Base-by-base conservation (phyloP, 2,329 filamentous ascomycete genomes). In the Talaromyces sp. region DNA sequence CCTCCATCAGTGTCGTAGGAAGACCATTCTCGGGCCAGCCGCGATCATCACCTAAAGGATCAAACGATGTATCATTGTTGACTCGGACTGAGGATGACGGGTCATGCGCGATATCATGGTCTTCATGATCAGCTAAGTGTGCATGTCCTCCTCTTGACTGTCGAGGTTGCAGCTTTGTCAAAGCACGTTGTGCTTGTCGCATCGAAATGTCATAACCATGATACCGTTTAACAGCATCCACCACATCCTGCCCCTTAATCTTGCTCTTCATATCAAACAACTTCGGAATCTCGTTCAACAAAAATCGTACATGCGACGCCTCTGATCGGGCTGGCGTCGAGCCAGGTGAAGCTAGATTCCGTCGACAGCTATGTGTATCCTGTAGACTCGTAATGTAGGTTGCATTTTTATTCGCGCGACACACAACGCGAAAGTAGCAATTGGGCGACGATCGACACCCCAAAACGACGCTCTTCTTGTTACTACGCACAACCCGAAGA, bases 401-500 rank as follows among this genome's bases (percentile, higher is more conserved):
- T 64, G 74, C 69, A 65, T 76, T 76, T 66, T 78, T 78, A 69
- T 78, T 78, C 37, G 75, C 73, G 58, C 76, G 76, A 67, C 76
- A 78, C 62, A 79, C 76, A 41, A 77, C 77, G 16, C 77, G 77
- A 66, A 78, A 79, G 63, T 70, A 75, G 68, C 76, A 78, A 71
- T 74, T 77, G 67, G 70, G 65, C 35, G 74, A 75, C 7, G 76
- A 78, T 52, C 76, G 75, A 68, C 76, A 79, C 37, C 76, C 75
- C 61, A 79, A 72, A n/a, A 78, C 75, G 59, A 78, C 76, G 52
- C 75, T 78, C 61, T 79, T 78, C 66, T 76, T 77, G 66, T 79
- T 78, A 69, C 76, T 79, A 56, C 76, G 73, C 58, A 74, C 72
- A 43, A 79, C 76, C 37, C 76, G 74, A 45, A 79, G 73, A 64